phyloP scores from a whole-genome alignment of 768 basidiomycete genomes.

The Mycena pura region DNA sequence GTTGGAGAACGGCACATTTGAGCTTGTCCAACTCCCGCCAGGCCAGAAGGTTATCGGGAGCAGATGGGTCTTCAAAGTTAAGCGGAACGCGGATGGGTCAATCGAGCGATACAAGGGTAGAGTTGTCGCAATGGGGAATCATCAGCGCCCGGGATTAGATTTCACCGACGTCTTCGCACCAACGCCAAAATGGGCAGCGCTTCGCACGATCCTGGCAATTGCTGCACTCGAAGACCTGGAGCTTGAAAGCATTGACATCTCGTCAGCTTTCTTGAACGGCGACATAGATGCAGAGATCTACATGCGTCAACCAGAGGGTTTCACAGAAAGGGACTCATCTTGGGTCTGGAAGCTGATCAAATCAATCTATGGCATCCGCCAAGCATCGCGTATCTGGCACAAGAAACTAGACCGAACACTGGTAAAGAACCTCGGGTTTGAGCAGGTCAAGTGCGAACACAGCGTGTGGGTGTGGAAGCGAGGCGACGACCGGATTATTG shows the following conservation, averaged over 20 bases:
- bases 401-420: conserved; percentile 35
- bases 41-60: conserved; percentile 30
- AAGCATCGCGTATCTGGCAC: conserved; percentile 46
- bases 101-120: conserved; percentile 24
- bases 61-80: conserved; percentile 37
- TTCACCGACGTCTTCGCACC: conserved; percentile 31
- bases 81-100: conserved; percentile 40
- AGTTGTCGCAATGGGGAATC: conserved; percentile 34
- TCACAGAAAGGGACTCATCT: background rate
- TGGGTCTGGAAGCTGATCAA: conserved; percentile 32
- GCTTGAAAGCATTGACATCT: conserved; percentile 41
- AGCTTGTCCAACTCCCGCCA: conserved; percentile 17
- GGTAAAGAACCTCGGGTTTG: conserved; percentile 30
- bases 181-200: conserved; percentile 25
- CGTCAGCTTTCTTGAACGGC: conserved; percentile 40
- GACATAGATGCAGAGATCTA: conserved; percentile 38
- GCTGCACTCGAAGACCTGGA: conserved; percentile 37
- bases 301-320: conserved; percentile 40
- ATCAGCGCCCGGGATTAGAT: conserved; percentile 37
- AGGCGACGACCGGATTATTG: conserved; percentile 32
- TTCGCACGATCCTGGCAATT: conserved; percentile 38
- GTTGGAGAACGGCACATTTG: conserved; percentile 2
- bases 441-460: conserved; percentile 31
- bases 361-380: conserved; percentile 51
- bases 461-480: conserved; percentile 36